These are phyloP conservation scores for Populus euphratica DNA, from an alignment of 345 rosid genomes.

Conservation along the genomic window DNA sequence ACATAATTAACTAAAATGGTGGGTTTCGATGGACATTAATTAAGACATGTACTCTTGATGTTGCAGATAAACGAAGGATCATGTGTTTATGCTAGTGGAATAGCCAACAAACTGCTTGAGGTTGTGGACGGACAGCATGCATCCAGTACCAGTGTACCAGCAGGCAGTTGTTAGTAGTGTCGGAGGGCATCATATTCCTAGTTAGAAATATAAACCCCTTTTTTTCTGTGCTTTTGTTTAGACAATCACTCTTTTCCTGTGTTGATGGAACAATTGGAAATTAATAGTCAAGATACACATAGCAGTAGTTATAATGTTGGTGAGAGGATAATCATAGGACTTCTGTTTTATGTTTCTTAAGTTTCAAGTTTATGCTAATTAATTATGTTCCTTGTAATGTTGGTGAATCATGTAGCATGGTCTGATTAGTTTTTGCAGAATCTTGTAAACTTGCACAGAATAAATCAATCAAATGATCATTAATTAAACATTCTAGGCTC, in stretches of 20 bases:
- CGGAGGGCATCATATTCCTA: not conserved
- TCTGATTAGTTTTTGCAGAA: not conserved
- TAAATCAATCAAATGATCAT: too few relatives aligned
- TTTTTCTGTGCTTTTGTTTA: not conserved
- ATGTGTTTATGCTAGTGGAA: constrained; percentile 26
- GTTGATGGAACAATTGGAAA: not conserved
- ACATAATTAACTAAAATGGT: too few relatives aligned
- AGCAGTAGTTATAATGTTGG: not conserved
- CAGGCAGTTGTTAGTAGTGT: not conserved
- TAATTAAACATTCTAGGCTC: too few relatives aligned
- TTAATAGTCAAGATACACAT: not conserved
- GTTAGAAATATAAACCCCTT: not conserved
- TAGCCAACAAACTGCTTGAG: constrained; percentile 31
- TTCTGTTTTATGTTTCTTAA: not conserved
- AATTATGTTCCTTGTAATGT: not conserved
- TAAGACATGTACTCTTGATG: not conserved
- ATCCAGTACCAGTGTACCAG: not conserved
- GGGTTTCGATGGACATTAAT: not conserved
- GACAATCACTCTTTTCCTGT: not conserved
- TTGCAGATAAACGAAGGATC: constrained; percentile 33
- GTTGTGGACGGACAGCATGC: constrained; percentile 29
- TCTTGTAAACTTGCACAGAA: not conserved
- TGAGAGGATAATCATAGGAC: not conserved
- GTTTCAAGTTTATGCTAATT: not conserved
- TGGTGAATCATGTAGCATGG: not conserved